Percentiles rank a stretch among this genome's conserved stretches.
Conservation (phyloP, 2,329 filamentous ascomycete genomes). For the Lecanicillium sp. region DNA sequence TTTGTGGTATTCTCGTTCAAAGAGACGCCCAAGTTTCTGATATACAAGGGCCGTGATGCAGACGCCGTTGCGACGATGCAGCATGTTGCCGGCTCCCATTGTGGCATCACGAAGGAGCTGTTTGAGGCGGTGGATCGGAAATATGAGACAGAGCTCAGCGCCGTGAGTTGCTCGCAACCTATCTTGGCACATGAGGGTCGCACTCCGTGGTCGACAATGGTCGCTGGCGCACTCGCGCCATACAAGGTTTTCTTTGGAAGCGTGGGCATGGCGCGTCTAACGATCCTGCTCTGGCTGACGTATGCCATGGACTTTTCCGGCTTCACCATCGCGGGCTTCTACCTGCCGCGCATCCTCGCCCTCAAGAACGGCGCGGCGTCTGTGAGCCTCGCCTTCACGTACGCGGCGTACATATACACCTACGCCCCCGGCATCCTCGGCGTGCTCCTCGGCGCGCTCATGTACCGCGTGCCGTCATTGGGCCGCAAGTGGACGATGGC, state of each 20-base stretch:
- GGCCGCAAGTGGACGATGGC: constrained; percentile 39
- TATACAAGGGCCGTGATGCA: constrained; percentile 37
- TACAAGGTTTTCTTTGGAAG: constrained; percentile 30
- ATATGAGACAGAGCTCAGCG: constrained; percentile 16
- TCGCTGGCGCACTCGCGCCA: constrained; percentile 17
- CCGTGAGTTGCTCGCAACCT: constrained; percentile 13
- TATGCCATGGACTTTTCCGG: constrained; percentile 35
- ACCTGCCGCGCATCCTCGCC: constrained; percentile 44
- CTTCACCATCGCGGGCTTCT: constrained; percentile 34
- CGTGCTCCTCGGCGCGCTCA: constrained; percentile 40
- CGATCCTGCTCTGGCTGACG: constrained; percentile 31
- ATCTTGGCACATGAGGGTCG: constrained; percentile 17
- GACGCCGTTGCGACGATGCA: constrained; percentile 43
- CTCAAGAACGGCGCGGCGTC: constrained; percentile 42
- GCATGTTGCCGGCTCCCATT: constrained; percentile 33
- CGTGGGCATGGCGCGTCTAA: constrained; percentile 29
- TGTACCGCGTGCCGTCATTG: constrained; percentile 33
- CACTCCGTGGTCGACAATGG: constrained; percentile 16
- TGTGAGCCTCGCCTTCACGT: constrained; percentile 40
- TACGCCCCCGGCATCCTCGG: constrained; percentile 47
- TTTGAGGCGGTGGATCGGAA: constrained; percentile 26
- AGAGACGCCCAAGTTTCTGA: constrained; percentile 41
- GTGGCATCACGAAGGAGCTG: constrained; percentile 31
- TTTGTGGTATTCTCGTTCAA: constrained; percentile 41
- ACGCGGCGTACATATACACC: constrained; percentile 48